Conservation (phyloP, 2,329 filamentous ascomycete species). For the Neonectria coccinea region DNA sequence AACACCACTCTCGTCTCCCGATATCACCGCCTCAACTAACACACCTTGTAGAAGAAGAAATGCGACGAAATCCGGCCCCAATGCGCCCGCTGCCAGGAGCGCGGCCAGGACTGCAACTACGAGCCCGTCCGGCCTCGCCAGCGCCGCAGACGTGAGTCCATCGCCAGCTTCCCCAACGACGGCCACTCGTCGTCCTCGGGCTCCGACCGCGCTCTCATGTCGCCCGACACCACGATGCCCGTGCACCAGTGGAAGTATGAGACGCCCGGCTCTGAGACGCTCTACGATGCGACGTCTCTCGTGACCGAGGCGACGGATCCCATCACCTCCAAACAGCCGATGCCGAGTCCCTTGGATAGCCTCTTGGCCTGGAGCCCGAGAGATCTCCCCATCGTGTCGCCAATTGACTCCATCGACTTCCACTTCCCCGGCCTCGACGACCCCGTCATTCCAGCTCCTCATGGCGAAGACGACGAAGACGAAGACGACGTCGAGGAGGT, state of each 20-base stretch:
- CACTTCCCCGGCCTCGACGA: slow-evolving; percentile 46
- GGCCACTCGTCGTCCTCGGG: slow-evolving; percentile 29
- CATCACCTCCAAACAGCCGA: slow-evolving; percentile 15
- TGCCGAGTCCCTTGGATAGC: slow-evolving; percentile 21
- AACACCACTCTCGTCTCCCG: slow-evolving; percentile 2
- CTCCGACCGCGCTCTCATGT: slow-evolving; percentile 24
- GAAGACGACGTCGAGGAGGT: slow-evolving; percentile 48
- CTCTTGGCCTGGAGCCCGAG: slow-evolving; percentile 37
- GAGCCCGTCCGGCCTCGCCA: slow-evolving; percentile 58
- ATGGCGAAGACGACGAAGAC: slow-evolving; percentile 36
- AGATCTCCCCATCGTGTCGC: slow-evolving; percentile 47
- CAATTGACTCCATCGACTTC: slow-evolving; percentile 49
- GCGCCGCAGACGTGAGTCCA: slow-evolving; percentile 49
- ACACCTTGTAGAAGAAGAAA: slow-evolving; percentile 63
- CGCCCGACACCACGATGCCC: slow-evolving; percentile 19
- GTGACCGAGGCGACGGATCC: slow-evolving; percentile 18
- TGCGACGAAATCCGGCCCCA: slow-evolving; percentile 64
- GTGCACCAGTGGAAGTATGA: slow-evolving; percentile 26
- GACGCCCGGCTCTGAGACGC: slow-evolving; percentile 9
- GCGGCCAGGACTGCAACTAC: slow-evolving; percentile 61
- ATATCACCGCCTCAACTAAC: slow-evolving; percentile 8
- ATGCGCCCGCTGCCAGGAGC: slow-evolving; percentile 63
- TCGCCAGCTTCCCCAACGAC: slow-evolving; percentile 25
- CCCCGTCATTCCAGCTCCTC: slow-evolving; percentile 22
- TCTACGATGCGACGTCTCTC: slow-evolving; percentile 1